phyloP scores from a whole-genome alignment of 1,139 yeast genomes.

The Tardiomyces blankii region DNA sequence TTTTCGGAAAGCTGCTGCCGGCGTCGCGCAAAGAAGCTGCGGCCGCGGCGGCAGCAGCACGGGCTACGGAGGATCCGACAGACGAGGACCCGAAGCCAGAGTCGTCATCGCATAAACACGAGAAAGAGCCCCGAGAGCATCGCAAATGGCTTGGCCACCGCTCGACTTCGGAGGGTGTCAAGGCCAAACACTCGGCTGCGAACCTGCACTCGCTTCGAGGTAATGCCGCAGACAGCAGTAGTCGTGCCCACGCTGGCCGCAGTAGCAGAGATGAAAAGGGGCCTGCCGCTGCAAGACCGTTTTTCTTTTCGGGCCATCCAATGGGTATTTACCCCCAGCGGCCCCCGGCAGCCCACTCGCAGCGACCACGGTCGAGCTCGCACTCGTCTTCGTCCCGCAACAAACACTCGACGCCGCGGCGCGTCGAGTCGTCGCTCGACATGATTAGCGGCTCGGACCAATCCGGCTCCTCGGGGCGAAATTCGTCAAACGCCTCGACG shows the following conservation, averaged over 20 bases:
- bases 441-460: background rate
- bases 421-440: background rate
- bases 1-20: conserved; percentile 15
- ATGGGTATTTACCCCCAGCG: too few species aligned
- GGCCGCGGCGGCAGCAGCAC: conserved; percentile 6
- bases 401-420: background rate
- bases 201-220: too few species aligned
- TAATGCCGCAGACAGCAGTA: too few species aligned
- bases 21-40: conserved; percentile 9
- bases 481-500: background rate
- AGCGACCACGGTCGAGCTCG: background rate
- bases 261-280: too few species aligned
- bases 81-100: background rate
- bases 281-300: too few species aligned
- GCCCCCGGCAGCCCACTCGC: background rate
- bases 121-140: too few species aligned
- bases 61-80: conserved; percentile 3
- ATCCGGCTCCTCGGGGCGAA: background rate
- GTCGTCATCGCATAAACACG: too few species aligned
- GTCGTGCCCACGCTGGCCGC: too few species aligned
- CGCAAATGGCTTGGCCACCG: too few species aligned
- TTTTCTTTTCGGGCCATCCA: too few species aligned
- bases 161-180: too few species aligned
- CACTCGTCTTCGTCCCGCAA: conserved; percentile 4
- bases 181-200: too few species aligned